Evolutionary conservation across 768 basidiomycete species (phyloP).

Genomic region (Cytidiella melzeri): DNA sequence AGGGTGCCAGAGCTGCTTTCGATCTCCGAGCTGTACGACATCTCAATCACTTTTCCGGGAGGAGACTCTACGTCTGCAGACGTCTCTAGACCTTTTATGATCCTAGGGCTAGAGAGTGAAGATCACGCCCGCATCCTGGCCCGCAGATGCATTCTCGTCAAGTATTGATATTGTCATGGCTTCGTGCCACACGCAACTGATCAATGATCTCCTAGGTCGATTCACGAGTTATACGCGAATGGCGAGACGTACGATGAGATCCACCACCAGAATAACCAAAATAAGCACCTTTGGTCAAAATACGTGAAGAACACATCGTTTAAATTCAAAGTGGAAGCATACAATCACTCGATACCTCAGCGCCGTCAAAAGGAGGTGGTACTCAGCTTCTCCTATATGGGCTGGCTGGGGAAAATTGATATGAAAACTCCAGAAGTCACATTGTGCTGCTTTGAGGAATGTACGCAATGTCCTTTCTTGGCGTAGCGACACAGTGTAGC

Average conservation of each 20-base stretch:
- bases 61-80: conserved; percentile 32
- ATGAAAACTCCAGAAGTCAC: conserved; percentile 74
- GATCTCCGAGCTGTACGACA: conserved; percentile 65
- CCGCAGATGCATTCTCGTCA: conserved; percentile 74
- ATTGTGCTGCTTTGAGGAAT: conserved; percentile 81
- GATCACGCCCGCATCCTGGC: conserved; percentile 72
- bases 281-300: conserved; percentile 45
- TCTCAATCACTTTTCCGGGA: conserved; percentile 47
- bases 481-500: conserved; percentile 11
- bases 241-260: conserved; percentile 65
- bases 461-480: conserved; percentile 47
- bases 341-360: conserved; percentile 70
- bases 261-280: conserved; percentile 47
- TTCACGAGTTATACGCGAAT: conserved; percentile 74
- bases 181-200: neutral
- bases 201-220: conserved; percentile 41
- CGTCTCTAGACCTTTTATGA: conserved; percentile 64
- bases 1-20: conserved; percentile 79
- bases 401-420: conserved; percentile 71
- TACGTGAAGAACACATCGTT: conserved; percentile 69
- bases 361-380: conserved; percentile 59
- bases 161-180: conserved; percentile 41
- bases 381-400: conserved; percentile 83
- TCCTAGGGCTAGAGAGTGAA: conserved; percentile 61
- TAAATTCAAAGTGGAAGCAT: conserved; percentile 70